These are phyloP conservation scores for Mucor sp. DNA, from an alignment of 371 early-diverging fungal genomes.

Conservation along the genomic window DNA sequence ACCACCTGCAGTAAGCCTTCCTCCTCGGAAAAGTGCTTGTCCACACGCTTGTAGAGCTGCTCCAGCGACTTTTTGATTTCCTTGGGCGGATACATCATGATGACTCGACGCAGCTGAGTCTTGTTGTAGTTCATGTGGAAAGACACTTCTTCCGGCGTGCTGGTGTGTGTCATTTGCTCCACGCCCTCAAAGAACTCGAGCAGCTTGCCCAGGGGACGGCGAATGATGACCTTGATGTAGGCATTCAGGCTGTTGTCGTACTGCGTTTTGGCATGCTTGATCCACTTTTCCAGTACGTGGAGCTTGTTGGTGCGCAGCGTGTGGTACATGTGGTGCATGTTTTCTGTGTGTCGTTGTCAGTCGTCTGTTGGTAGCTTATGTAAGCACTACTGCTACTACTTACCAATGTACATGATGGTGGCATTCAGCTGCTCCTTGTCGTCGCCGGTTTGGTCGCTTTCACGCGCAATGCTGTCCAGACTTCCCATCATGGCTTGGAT, in stretches of 20 bases:
- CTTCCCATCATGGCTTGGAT: conserved; percentile 88
- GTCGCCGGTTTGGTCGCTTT: conserved; percentile 73
- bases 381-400: conserved; percentile 12
- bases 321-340: conserved; percentile 89
- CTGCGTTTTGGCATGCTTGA: conserved; percentile 81
- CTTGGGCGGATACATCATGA: conserved; percentile 81
- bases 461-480: conserved; percentile 83
- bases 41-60: conserved; percentile 85
- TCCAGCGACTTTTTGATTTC: conserved; percentile 84
- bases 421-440: conserved; percentile 93
- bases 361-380: no score
- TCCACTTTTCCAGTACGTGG: conserved; percentile 70
- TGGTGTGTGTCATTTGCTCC: conserved; percentile 75
- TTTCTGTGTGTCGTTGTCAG: conserved; percentile 57
- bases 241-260: conserved; percentile 83
- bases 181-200: conserved; percentile 96
- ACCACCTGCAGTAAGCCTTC: conserved; percentile 85
- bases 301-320: conserved; percentile 74
- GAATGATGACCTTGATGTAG: conserved; percentile 85
- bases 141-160: conserved; percentile 82
- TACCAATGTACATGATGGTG: conserved; percentile 84
- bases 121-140: conserved; percentile 88
- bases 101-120: conserved; percentile 81
- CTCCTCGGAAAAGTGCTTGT: conserved; percentile 90
- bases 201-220: conserved; percentile 85